A percentile compares a stretch with the other conserved stretches of the same genome.
Conservation (phyloP, 179 eudicot species). For the Gypsophila paniculata region DNA sequence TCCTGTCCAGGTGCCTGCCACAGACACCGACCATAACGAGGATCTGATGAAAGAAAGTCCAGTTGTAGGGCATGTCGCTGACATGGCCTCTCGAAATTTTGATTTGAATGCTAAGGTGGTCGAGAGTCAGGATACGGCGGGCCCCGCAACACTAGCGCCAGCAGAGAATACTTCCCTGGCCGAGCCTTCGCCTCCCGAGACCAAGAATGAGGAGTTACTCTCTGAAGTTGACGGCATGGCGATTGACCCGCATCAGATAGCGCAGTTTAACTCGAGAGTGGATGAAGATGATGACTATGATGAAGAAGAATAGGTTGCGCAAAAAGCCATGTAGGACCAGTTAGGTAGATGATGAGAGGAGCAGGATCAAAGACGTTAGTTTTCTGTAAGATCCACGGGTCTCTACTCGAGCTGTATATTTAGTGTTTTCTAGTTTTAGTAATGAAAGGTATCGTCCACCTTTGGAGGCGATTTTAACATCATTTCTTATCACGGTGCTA, state of each 20-base stretch:
- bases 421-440: slow-evolving; percentile 18
- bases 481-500: too few species aligned
- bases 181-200: slow-evolving; percentile 21
- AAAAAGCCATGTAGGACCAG: slow-evolving; percentile 8
- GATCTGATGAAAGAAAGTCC: slow-evolving; percentile 36
- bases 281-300: slow-evolving; percentile 50
- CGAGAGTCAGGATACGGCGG: slow-evolving; percentile 27
- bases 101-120: slow-evolving; percentile 38
- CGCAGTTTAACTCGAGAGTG: slow-evolving; percentile 36
- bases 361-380: neutral
- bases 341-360: slow-evolving; percentile 12
- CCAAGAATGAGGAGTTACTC: slow-evolving; percentile 34
- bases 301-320: slow-evolving; percentile 35
- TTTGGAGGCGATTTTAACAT: slow-evolving; percentile 11
- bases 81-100: slow-evolving; percentile 29
- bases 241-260: slow-evolving; percentile 44
- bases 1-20: slow-evolving; percentile 24
- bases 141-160: slow-evolving; percentile 10
- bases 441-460: slow-evolving; percentile 13
- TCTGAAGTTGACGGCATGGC: slow-evolving; percentile 54
- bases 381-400: neutral
- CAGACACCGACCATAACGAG: slow-evolving; percentile 24
- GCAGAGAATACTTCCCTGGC: neutral
- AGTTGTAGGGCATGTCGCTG: slow-evolving; percentile 21
- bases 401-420: slow-evolving; percentile 32